Conservation (phyloP, 345 rosid genomes). For the Gossypium stocksii region DNA sequence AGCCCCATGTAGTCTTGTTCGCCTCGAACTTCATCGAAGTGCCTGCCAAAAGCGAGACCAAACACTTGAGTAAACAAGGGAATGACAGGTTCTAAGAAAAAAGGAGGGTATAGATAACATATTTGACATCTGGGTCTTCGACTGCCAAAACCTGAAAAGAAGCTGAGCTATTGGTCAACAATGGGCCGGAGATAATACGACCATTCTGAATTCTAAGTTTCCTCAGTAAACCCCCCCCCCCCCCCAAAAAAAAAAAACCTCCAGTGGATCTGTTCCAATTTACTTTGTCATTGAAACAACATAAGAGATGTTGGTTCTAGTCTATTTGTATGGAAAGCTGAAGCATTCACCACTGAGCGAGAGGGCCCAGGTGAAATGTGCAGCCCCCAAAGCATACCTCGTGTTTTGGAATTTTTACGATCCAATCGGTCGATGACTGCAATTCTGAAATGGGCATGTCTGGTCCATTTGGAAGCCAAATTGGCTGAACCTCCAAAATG, state of each 20-base stretch:
- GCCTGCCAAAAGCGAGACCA: constrained; percentile 29
- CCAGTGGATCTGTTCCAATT: neutral
- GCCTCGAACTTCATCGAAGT: constrained; percentile 48
- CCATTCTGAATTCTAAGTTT: no score
- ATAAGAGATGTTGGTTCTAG: no score
- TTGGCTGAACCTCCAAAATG: constrained; percentile 62
- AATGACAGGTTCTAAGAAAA: neutral
- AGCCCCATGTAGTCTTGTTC: constrained; percentile 54
- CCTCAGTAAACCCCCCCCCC: no score
- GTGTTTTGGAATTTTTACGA: neutral
- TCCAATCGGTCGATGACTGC: constrained; percentile 29
- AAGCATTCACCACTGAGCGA: neutral
- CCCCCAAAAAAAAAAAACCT: no score
- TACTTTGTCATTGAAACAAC: no score
- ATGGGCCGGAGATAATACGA: no score
- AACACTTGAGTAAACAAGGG: neutral
- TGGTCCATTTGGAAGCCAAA: neutral
- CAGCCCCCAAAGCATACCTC: neutral
- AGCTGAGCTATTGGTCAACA: no score
- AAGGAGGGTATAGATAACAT: neutral
- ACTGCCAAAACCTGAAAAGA: neutral
- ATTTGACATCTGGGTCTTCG: neutral
- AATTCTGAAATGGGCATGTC: neutral
- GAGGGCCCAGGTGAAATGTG: neutral
- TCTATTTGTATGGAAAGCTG: no score